Percentiles rank a stretch among this genome's conserved stretches.
Evolutionary conservation across 306 rosid genomes (phyloP).

Genomic region (Sphenostylis stenocarpa): DNA sequence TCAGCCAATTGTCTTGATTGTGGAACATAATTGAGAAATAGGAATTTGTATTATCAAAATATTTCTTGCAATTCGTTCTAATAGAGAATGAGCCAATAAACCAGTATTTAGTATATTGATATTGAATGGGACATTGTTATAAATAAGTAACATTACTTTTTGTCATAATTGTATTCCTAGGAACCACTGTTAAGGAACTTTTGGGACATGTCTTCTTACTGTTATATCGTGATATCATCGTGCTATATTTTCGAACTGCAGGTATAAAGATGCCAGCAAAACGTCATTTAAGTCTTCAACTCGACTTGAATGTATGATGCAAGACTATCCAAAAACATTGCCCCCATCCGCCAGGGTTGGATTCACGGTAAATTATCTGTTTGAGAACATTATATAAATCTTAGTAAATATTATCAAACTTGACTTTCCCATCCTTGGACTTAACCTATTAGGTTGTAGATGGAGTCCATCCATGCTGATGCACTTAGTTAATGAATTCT

Average conservation of each 20-base stretch:
- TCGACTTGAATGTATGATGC: conserved; percentile 98
- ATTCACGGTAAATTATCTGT: conserved; percentile 74
- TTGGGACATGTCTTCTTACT: not conserved
- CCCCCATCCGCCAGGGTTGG: conserved; percentile 91
- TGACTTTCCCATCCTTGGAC: conserved; percentile 26
- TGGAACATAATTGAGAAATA: too few relatives aligned
- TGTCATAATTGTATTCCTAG: not conserved
- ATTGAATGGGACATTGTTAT: not conserved
- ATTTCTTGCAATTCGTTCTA: too few relatives aligned
- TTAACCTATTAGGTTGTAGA: not conserved
- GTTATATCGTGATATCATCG: not conserved
- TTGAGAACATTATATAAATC: conserved; percentile 15
- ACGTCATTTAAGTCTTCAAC: conserved; percentile 95
- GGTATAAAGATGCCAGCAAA: conserved; percentile 95
- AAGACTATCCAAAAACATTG: conserved; percentile 94
- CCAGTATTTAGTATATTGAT: conserved; percentile 2
- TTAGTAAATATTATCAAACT: conserved; percentile 22
- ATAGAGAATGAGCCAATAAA: too few relatives aligned
- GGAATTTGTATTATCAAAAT: too few relatives aligned
- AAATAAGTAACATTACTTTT: not conserved
- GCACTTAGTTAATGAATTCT: conserved; percentile 8
- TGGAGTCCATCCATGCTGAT: conserved; percentile 12
- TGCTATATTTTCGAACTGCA: conserved; percentile 38
- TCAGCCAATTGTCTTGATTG: too few relatives aligned
- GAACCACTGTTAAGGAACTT: not conserved